Evolutionary conservation across 352 stramenopile genomes (phyloP).

Genomic region (Pythium dissimile): DNA sequence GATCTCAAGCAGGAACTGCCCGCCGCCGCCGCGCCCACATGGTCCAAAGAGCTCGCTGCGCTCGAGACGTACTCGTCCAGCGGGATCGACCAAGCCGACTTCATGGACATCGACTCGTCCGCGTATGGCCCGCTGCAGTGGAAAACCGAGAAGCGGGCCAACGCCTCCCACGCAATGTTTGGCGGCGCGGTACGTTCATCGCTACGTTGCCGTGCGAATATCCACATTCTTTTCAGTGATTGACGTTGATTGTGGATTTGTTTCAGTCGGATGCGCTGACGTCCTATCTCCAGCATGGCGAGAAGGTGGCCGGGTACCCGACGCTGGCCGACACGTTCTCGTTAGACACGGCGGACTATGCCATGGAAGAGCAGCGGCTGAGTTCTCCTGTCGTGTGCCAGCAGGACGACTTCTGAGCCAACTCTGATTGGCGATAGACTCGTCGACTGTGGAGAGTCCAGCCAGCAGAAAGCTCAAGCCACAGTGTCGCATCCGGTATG

Average conservation of each 20-base stretch:
- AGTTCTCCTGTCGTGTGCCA: slow-evolving; percentile 17
- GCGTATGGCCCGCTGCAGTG: slow-evolving; percentile 20
- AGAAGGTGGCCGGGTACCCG: slow-evolving; percentile 12
- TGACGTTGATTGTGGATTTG: background rate
- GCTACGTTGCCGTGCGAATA: too few relatives aligned
- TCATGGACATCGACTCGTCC: slow-evolving; percentile 20
- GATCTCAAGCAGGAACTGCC: slow-evolving; percentile 12
- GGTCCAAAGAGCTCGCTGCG: slow-evolving; percentile 15
- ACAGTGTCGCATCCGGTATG: too few relatives aligned
- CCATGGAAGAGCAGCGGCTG: slow-evolving; percentile 20
- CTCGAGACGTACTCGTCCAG: slow-evolving; percentile 16
- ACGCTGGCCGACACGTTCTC: slow-evolving; percentile 8
- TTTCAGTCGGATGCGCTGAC: background rate
- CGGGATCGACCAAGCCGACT: slow-evolving; percentile 17
- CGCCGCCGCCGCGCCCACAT: background rate
- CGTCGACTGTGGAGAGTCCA: too few relatives aligned
- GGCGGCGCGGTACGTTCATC: slow-evolving; percentile 6
- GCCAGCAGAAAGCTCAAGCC: too few relatives aligned
- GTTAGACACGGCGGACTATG: slow-evolving; percentile 19
- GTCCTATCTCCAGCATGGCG: slow-evolving; percentile 12
- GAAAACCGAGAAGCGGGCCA: slow-evolving; percentile 15
- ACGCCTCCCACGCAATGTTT: slow-evolving; percentile 1
- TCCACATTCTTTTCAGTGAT: background rate
- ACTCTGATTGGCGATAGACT: background rate
- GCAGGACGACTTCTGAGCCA: slow-evolving; percentile 17